phyloP scores from a whole-genome alignment of 345 rosid genomes.

The Draba incana region DNA sequence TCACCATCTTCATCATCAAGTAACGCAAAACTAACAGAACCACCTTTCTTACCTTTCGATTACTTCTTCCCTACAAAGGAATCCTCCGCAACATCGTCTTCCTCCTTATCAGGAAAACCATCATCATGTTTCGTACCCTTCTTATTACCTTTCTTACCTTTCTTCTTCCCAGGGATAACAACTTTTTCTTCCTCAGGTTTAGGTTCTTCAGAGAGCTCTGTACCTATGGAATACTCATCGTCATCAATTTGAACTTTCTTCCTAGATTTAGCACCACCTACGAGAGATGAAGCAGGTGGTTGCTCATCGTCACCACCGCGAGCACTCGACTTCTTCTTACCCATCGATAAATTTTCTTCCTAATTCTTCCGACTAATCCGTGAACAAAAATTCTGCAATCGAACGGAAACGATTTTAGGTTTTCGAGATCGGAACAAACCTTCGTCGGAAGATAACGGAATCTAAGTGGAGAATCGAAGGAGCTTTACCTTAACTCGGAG shows the following conservation, averaged over 20 bases:
- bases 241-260: constrained; percentile 80
- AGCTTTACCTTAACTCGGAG: constrained; percentile 16
- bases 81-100: constrained; percentile 42
- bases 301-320: constrained; percentile 67
- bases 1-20: constrained; percentile 46
- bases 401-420: background rate
- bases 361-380: constrained; percentile 17
- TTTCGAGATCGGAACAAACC: constrained; percentile 23
- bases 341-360: constrained; percentile 47
- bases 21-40: constrained; percentile 52
- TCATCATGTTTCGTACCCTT: constrained; percentile 46
- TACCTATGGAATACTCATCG: constrained; percentile 75
- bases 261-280: constrained; percentile 65
- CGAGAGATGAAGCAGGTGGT: constrained; percentile 41
- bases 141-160: constrained; percentile 67
- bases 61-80: constrained; percentile 60
- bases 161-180: constrained; percentile 58
- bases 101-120: constrained; percentile 42
- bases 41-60: constrained; percentile 50
- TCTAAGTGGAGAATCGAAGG: constrained; percentile 19
- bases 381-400: no score
- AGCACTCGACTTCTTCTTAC: constrained; percentile 65
- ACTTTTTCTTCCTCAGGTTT: constrained; percentile 50
- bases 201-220: constrained; percentile 60
- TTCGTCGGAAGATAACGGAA: no score